A percentile compares a stretch with the other conserved stretches of the same genome.
These are phyloP conservation scores for Royoungia palumana DNA, from an alignment of 768 basidiomycete species.

Conservation along the genomic window DNA sequence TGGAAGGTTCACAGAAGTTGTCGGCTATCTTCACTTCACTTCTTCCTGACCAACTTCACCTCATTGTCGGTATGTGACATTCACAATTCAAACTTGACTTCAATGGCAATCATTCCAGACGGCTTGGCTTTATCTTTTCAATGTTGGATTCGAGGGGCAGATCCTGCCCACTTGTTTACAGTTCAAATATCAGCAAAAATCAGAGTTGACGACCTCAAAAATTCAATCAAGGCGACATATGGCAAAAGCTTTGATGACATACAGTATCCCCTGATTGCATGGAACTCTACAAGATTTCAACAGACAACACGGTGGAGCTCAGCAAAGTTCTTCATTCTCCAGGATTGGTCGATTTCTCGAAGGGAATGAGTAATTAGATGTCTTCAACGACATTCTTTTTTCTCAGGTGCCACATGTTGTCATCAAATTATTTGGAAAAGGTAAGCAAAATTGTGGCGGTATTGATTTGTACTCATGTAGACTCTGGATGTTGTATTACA, in stretches of 20 bases:
- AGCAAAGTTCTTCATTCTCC: no score
- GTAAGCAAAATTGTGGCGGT: no score
- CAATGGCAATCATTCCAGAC: no score
- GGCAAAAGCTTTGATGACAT: not conserved
- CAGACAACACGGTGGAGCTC: no score
- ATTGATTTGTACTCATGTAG: no score
- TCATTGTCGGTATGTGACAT: not conserved
- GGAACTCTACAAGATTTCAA: no score
- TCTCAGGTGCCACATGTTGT: not conserved
- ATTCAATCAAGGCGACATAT: not conserved
- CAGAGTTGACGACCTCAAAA: not conserved
- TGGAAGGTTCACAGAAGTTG: not conserved
- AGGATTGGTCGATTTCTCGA: not conserved
- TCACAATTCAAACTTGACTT: not conserved
- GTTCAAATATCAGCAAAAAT: not conserved
- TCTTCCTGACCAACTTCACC: not conserved
- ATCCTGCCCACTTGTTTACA: not conserved
- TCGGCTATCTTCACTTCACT: not conserved
- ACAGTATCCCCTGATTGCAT: not conserved
- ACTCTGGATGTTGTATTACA: no score
- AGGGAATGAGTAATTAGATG: not conserved
- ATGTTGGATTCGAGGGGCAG: not conserved
- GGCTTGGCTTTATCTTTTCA: no score
- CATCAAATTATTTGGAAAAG: no score
- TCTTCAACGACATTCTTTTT: not conserved